Evolutionary conservation across 352 stramenopile genomes (phyloP), one percentile per base, ranked within the genome.

Genomic region (Globisporangium camurandrum): DNA sequence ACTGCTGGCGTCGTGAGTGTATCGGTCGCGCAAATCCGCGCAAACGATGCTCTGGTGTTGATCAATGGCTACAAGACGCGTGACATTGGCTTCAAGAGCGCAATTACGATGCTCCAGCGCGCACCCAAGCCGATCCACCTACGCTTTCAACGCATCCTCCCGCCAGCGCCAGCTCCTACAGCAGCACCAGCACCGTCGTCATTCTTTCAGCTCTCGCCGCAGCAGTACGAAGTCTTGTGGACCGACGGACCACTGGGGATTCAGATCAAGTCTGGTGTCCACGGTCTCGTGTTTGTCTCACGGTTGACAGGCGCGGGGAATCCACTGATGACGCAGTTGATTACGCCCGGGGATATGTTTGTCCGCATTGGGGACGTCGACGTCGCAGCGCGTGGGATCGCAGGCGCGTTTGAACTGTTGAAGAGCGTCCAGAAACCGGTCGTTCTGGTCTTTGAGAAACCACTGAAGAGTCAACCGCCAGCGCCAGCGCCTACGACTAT

Each of bases 391-490:
- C 57, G 88, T 12, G 83, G 83, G 11, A 84, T 93, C 54, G 66
- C 64, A 16, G 83, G 76, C 1, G 77, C 80, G 1, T 89, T 87
- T 54, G 80, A 93, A 57, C 51, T 89, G 46, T 64, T 93, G 23
- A 78, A 84, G 55, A 84, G 61, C 0, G 80, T 91, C 6, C 68
- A 84, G 45, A 93, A 93, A 41, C 83, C 83, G 2, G 83, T 89
- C 2, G 63, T 88, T 3, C 64, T 93, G 2, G 76, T 91, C 0
- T 93, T 93, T 56, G 71, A 89, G 59, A 66, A 61, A 36, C 49
- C 30, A 6, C 40, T 20, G 63, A 19, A 23, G 16, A 22, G 19
- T 2, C 6, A 20, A 17, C 17, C 33, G 12, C 12, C 19, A 19
- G 33, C 33, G 33, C 33, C 33, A 39, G 33, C 33, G 12, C 33